Evolutionary conservation across 176 grass and related monocot genomes (phyloP).

Genomic region (Cenchrus fungigraminus): DNA sequence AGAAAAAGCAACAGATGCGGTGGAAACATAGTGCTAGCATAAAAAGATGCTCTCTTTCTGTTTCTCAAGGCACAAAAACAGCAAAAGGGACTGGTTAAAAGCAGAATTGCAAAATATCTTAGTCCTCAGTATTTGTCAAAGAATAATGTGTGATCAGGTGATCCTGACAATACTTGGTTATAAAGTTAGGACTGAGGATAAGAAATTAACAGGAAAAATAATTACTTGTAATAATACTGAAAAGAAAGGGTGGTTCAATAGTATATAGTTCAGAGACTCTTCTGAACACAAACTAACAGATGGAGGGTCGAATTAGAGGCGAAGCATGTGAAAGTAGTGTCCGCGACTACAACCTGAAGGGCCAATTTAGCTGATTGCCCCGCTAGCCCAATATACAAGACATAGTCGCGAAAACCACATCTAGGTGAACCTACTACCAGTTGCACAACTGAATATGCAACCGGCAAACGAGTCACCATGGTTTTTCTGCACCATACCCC

Average conservation of each 20-base stretch:
- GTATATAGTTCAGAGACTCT: not conserved
- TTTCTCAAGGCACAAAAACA: not conserved
- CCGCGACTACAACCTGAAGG: not conserved
- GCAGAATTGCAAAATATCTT: not conserved
- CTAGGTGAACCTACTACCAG: slow-evolving; percentile 28
- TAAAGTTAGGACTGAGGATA: not conserved
- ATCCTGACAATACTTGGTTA: not conserved
- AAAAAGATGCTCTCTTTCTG: not conserved
- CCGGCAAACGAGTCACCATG: slow-evolving; percentile 10
- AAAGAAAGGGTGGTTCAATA: not conserved
- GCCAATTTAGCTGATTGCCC: not conserved
- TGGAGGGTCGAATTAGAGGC: not conserved
- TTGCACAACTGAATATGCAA: slow-evolving; percentile 27
- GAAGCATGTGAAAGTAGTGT: not conserved
- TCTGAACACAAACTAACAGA: not conserved
- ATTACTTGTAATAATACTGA: not conserved
- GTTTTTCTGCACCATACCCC: not conserved
- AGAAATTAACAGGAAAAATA: not conserved
- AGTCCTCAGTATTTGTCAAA: not conserved
- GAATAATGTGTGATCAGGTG: not conserved
- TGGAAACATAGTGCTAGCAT: not conserved
- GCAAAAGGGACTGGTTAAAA: not conserved
- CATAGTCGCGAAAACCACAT: not conserved
- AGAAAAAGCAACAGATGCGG: slow-evolving; percentile 11
- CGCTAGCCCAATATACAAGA: slow-evolving; percentile 24